phyloP scores from a whole-genome alignment of 176 grass and related monocot genomes.

The Tillandsia fasciculata region DNA sequence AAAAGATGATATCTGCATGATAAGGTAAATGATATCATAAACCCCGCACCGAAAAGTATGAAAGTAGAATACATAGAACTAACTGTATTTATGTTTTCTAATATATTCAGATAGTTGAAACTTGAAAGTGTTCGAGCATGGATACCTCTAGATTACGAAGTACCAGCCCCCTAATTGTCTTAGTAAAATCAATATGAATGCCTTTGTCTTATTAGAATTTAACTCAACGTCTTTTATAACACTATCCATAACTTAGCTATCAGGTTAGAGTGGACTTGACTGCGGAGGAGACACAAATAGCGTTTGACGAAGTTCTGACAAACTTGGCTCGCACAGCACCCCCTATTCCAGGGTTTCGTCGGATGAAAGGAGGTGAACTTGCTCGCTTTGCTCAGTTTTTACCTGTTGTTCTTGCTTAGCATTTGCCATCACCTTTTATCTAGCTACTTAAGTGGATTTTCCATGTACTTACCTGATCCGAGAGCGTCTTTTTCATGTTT shows the following conservation, averaged over 20 bases:
- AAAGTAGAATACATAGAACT: too few species aligned
- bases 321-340: constrained; percentile 50
- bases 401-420: background rate
- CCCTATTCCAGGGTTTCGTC: constrained; percentile 60
- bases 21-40: too few species aligned
- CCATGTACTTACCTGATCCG: background rate
- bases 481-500: background rate
- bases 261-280: constrained; percentile 63
- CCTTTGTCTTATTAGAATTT: background rate
- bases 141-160: too few species aligned
- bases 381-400: background rate
- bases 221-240: background rate
- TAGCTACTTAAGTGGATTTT: background rate
- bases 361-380: constrained; percentile 54
- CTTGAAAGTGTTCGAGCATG: too few species aligned
- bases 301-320: constrained; percentile 37
- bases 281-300: constrained; percentile 51
- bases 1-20: too few species aligned
- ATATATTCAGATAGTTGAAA: too few species aligned
- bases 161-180: too few species aligned
- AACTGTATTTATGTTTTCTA: too few species aligned
- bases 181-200: too few species aligned
- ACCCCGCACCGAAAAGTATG: too few species aligned
- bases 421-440: background rate
- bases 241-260: background rate